Base-by-base conservation (phyloP, 148 eudicot species). In the Rheum nobile region DNA sequence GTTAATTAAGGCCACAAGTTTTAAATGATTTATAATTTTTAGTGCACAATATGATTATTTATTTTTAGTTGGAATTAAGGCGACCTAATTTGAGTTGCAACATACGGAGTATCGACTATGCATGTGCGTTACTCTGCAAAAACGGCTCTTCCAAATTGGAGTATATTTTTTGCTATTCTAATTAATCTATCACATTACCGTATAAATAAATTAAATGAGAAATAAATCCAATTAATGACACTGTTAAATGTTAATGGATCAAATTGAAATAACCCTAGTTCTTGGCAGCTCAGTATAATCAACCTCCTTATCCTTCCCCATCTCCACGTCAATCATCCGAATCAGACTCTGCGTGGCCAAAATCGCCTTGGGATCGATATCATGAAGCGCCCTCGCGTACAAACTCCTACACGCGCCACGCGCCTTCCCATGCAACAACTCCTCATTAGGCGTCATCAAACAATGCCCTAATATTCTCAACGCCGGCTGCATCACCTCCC, bases 381-480 rank as follows among this genome's bases (percentile, higher is more conserved):
- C 98, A 76, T 88, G 95, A 88, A 88, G 67, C 12, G 91, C 82
- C 73, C 98, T 81, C 28, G 82, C 86, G 57, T 89, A 79, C 71
- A 94, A 59, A 70, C 91, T 79, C 71, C 83, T 84, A 39, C 97
- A 89, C 0, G 97, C 98, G 75, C 48, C 71, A 74, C 80, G 78
- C 4, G 91, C 93, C 61, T 87, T 87, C 35, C 85, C 88, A 67
- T 80, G 75, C 78, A 91, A 76, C 5, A 65, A 29, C 32, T 52
- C 73, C 6, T 57, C 72, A 1, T 38, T 29, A 19, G 22, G 67
- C 9, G 89, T 85, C 81, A 91, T 82, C 50, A 94, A 71, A 59
- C 97, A 94, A 79, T 94, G 98, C 32, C 98, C 98, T 41, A 94
- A 71, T 12, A 94, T 88, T 46, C 97, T 83, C 69, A 91, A 72